Percentiles rank a stretch among this genome's conserved stretches.
phyloP scores from a whole-genome alignment of 179 eudicot genomes.

The Amaranthus tricolor region DNA sequence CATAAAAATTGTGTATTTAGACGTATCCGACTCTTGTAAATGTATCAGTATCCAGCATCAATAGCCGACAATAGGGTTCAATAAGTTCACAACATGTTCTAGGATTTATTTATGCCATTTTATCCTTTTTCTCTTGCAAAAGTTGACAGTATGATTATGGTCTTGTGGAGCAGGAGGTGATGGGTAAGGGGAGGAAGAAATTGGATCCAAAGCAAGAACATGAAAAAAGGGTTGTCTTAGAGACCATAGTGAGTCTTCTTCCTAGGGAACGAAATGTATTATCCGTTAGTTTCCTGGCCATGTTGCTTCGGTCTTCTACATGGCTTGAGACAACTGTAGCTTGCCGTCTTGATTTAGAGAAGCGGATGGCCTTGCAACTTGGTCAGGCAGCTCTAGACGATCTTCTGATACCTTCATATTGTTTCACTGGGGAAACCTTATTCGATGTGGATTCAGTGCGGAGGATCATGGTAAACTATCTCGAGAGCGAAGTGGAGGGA shows the following conservation, averaged over 20 bases:
- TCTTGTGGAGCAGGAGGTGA: constrained; percentile 55
- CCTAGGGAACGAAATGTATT: constrained; percentile 74
- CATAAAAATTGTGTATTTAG: too few relatives aligned
- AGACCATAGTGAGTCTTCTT: constrained; percentile 89
- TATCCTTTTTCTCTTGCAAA: not conserved
- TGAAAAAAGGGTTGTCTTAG: constrained; percentile 83
- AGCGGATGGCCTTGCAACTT: constrained; percentile 79
- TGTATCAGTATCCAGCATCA: too few relatives aligned
- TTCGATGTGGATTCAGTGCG: constrained; percentile 85
- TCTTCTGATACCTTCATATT: constrained; percentile 80
- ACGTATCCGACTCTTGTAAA: too few relatives aligned
- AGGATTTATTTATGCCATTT: not conserved
- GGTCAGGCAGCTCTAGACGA: constrained; percentile 90
- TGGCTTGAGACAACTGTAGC: constrained; percentile 85
- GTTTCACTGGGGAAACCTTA: constrained; percentile 66
- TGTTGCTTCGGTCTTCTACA: constrained; percentile 75
- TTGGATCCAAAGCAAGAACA: constrained; percentile 78
- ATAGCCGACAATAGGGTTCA: not conserved
- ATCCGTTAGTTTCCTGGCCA: constrained; percentile 87
- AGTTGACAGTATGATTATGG: constrained; percentile 5
- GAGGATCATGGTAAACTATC: constrained; percentile 70
- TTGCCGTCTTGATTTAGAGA: constrained; percentile 92
- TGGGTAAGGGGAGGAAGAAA: constrained; percentile 72
- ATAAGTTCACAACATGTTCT: not conserved
- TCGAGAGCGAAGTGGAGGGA: constrained; percentile 52